Evolutionary conservation across 2,329 filamentous ascomycete genomes (phyloP).

Genomic region (Paecilomyces sp.): DNA sequence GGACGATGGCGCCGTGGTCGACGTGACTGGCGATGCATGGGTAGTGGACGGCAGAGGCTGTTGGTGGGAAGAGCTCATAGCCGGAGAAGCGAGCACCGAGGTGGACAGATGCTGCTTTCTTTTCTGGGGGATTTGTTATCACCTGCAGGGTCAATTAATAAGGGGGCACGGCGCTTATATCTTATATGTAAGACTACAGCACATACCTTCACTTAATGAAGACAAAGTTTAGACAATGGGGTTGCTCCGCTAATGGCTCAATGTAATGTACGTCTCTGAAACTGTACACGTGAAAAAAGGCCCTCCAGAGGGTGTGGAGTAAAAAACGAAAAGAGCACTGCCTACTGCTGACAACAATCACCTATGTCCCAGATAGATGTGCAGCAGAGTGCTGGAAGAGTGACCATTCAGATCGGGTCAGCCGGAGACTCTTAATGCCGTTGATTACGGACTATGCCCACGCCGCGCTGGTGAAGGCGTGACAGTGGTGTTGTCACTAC

Average conservation of each 20-base stretch:
- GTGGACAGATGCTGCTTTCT: constrained; percentile 20
- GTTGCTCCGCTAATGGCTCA: constrained; percentile 15
- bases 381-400: constrained; percentile 6
- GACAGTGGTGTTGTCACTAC: neutral
- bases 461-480: neutral
- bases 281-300: constrained; percentile 11
- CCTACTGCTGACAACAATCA: constrained; percentile 4
- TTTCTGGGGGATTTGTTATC: constrained; percentile 15
- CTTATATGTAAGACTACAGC: too few species aligned
- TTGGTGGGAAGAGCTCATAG: constrained; percentile 39
- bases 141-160: constrained; percentile 8
- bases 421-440: neutral
- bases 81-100: constrained; percentile 26
- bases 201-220: constrained; percentile 42
- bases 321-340: neutral
- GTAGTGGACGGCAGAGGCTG: constrained; percentile 36
- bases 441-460: neutral
- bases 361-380: constrained; percentile 9
- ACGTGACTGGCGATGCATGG: constrained; percentile 35
- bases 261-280: constrained; percentile 9
- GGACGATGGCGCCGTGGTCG: constrained; percentile 19
- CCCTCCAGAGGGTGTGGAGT: constrained; percentile 13
- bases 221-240: constrained; percentile 14
- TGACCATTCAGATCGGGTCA: neutral
- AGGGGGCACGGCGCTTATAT: neutral